Base-by-base conservation (phyloP, 768 basidiomycete species). In the Russula virescens region DNA sequence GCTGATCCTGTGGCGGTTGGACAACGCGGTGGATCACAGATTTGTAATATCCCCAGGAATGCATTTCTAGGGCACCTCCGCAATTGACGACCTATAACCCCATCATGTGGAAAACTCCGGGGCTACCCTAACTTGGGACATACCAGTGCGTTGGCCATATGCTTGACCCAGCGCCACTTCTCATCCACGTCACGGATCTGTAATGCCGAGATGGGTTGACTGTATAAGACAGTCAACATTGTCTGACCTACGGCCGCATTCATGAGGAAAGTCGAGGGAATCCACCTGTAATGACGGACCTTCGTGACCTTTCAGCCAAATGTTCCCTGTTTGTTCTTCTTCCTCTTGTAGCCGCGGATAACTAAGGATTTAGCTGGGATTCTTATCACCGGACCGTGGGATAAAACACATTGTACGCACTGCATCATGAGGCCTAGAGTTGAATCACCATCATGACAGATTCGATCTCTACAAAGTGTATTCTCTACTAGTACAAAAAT, bases 371-470 rank as follows among this genome's bases (percentile, higher is more conserved):
- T 28, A 19, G 47, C 26, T 25, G 26, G 55, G 47, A 10, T 25
- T 13, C 26, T 19, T 19, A 14, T 28, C 2, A 16, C 5, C 4
- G 19, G 42, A 19, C 48, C 13, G 1, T 3, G 11, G 31, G 18
- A 18, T 28, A 10, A 26, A 49, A 26, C 25, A 7, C 25, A 11
- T 49, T 7, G 16, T 31, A 3, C 81, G 16, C 25, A 83, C 83
- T 86, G 86, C 74, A 86, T 85, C 82, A 85, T 85, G 70, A 81
- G 84, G 50, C 81, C 83, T 86, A 58, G 26, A 7, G 25, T 46
- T 26, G 19, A 49, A 54, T 23, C 13, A 35, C 25, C 18, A 40
- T 26, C 2, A 13, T 7, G 8, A 40, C 13, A 14, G 40, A 55
- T n/a, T 43, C 19, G 18, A n/a, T 14, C 10, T n/a, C 38, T 55